Base-by-base conservation (phyloP, 495 filamentous ascomycete genomes). In the Podospora tetraspora region DNA sequence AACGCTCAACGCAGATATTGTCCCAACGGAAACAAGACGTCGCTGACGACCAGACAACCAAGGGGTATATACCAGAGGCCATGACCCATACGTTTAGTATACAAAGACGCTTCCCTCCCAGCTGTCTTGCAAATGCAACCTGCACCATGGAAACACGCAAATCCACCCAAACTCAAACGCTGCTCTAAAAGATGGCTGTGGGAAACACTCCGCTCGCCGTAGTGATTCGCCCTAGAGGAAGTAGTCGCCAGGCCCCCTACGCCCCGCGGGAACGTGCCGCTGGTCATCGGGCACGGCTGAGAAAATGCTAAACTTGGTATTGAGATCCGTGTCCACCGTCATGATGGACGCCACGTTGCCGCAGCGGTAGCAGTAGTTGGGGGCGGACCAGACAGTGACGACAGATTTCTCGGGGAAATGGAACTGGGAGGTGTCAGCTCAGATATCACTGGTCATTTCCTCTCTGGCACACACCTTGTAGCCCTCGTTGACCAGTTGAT, bases 301-400 rank as follows among this genome's bases (percentile, higher is more conserved):
- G 84, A 99, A 99, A 67, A 99, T 93, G 78, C 90, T 93, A 82
- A 98, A 99, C 65, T 89, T 89, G 8, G 93, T 93, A 37, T 92
- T 86, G 23, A 96, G 83, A 71, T 96, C 90, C 67, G 91, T 91
- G 32, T 88, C 88, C 57, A 99, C 87, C 65, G 93, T 94, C 90
- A 97, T 98, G 73, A 99, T 97, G 16, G 92, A 96, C 12, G 95
- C 95, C 43, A 99, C 89, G 73, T 99, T 99, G 63, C 95, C 95
- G 74, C 95, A 99, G 32, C 95, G 91, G 77, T 99, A 99, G 81
- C 95, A 99, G 85, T 99, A 99, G 79, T 99, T 99, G 12, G 95
- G 95, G 0, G 95, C 95, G 30, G 92, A 96, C 95, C 95, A 99
- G 32, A 99, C 95, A 0, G 95, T 99, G n/a, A 97, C 95, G 63